Evolutionary conservation across 2,329 filamentous ascomycete genomes (phyloP), one percentile per base, ranked within the genome.

Genomic region (Fusarium nurragi): DNA sequence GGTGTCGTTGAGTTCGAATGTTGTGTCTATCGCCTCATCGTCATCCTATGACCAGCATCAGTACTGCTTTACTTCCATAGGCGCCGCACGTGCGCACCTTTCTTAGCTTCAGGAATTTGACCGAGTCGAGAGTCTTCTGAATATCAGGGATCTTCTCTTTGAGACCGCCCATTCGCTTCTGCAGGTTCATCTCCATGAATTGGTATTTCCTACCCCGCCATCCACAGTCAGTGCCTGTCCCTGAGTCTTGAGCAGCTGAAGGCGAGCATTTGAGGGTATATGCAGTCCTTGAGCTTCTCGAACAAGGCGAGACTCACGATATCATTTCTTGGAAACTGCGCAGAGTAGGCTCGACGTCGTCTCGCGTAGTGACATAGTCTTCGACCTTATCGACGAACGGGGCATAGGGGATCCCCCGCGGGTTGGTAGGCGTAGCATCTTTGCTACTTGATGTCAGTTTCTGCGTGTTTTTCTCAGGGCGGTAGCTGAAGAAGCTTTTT

Each of bases 71-170:
- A 32, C 21, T 19, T 18, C n/a, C 16, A 19, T 18, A 9, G 10
- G 37, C 26, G 41, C 23, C 30, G 34, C 30, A 40, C 28, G 28
- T 45, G 32, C 66, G 14, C 78, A 92, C 90, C 78, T 90, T 90
- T 75, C 90, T 86, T 58, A 88, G 84, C 80, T 92, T 90, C 63
- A 99, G 76, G 73, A 98, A 98, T 56, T 83, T 85, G 47, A 98
- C 94, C 18, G 93, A 95, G 60, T 98, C 94, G 59, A 98, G 80
- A 1, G 95, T 98, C 83, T 97, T 97, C 73, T 92, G 89, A 67
- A 99, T 98, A 76, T 99, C 95, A 0, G 95, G 95, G 68, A 99
- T 93, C 82, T 98, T 99, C 74, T 97, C 94, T 74, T 90, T 91
- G 54, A 99, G 81, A 3, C 94, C 93, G 5, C 85, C 83, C 50